A percentile compares a stretch with the other conserved stretches of the same genome.
phyloP scores from a whole-genome alignment of 2,329 filamentous ascomycete species.

The Biscogniauxia mediterranea region DNA sequence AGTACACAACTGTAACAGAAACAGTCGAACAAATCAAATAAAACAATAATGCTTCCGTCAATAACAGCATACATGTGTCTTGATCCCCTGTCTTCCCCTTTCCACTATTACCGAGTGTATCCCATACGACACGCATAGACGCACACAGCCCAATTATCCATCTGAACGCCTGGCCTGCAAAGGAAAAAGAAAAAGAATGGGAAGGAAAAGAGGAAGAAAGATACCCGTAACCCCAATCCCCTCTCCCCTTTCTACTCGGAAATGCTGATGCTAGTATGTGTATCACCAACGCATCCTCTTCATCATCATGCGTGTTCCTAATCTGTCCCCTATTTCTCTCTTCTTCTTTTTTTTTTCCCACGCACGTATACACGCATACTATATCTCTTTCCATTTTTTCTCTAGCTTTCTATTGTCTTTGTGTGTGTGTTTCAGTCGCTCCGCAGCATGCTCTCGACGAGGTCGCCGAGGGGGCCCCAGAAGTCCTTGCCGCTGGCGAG shows the following conservation, averaged over 20 bases:
- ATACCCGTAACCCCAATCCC: background rate
- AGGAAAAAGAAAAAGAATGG: conserved; percentile 9
- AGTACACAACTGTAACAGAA: conserved; percentile 12
- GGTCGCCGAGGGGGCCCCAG: conserved; percentile 91
- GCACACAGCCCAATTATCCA: conserved; percentile 17
- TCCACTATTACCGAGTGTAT: conserved; percentile 25
- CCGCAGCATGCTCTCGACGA: conserved; percentile 96
- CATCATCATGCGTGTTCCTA: background rate
- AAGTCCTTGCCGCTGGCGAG: conserved; percentile 93
- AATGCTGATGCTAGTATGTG: background rate
- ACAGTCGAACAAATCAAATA: background rate
- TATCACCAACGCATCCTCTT: background rate
- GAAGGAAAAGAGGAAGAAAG: background rate
- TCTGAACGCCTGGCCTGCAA: conserved; percentile 27
- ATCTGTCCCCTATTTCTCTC: background rate
- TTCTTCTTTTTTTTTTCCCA: too few species aligned
- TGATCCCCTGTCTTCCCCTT: background rate
- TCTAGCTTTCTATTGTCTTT: too few species aligned
- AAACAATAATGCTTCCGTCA: background rate
- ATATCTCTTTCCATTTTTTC: too few species aligned
- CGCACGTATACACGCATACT: too few species aligned
- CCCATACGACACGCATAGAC: conserved; percentile 8
- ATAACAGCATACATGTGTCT: conserved; percentile 5
- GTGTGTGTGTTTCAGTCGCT: conserved; percentile 62
- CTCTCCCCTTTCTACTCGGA: background rate